Conservation (phyloP, 2,329 filamentous ascomycete species). For the Diplodia intermedia region DNA sequence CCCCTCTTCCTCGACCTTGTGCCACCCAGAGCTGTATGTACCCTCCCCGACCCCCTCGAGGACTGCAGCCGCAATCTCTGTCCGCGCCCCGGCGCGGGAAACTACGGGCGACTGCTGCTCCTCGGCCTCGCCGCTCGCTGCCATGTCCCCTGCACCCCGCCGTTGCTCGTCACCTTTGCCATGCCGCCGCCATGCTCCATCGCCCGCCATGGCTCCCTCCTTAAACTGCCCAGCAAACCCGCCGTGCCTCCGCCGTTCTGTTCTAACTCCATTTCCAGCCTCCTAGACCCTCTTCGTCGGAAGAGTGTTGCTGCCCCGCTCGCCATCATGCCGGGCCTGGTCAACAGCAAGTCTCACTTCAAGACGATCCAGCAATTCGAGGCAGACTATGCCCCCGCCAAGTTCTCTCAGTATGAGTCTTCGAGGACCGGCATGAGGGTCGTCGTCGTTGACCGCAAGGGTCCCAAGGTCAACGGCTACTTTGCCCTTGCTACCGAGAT, state of each 20-base stretch:
- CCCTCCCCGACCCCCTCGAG: background rate
- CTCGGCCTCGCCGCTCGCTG: too few species aligned
- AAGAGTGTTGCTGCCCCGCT: background rate
- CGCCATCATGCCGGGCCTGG: constrained; percentile 37
- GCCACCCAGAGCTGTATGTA: background rate
- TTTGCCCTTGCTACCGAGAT: constrained; percentile 97
- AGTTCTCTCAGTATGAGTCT: constrained; percentile 95
- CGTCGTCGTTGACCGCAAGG: constrained; percentile 87
- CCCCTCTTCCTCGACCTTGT: background rate
- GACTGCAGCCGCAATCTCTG: too few species aligned
- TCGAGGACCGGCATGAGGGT: constrained; percentile 93
- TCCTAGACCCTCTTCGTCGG: background rate
- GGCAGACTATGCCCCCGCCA: constrained; percentile 86
- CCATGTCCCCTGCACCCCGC: too few species aligned
- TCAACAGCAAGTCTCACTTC: constrained; percentile 65
- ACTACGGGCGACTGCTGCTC: background rate
- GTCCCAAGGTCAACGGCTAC: constrained; percentile 94
- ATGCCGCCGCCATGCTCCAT: too few species aligned
- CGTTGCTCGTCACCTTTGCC: too few species aligned
- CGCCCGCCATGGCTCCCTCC: background rate
- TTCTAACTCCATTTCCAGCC: constrained; percentile 4
- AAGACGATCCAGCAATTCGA: constrained; percentile 84
- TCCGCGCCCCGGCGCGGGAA: too few species aligned
- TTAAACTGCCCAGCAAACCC: background rate
- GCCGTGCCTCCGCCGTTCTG: background rate